Conservation (phyloP, 257 asterid genomes). For the Nicotiana benthamiana region DNA sequence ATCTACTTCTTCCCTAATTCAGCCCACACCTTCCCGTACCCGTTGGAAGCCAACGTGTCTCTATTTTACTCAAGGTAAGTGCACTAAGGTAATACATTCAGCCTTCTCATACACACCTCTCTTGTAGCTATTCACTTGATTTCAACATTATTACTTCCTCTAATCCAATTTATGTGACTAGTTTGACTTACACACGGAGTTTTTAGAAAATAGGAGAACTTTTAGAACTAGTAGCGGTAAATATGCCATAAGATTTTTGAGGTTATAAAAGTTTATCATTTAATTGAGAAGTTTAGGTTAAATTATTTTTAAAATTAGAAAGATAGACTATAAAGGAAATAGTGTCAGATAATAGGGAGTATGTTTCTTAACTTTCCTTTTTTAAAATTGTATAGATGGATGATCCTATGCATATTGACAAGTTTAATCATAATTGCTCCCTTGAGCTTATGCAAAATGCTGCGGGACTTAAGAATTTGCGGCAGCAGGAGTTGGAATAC, state of each 20-base stretch:
- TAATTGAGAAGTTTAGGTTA: too few species aligned
- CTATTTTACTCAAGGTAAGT: conserved; percentile 69
- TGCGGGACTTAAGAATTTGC: conserved; percentile 21
- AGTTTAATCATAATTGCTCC: conserved; percentile 60
- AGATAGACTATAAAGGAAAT: too few species aligned
- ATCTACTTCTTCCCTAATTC: conserved; percentile 27
- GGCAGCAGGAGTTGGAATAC: conserved; percentile 59
- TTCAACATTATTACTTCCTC: background rate
- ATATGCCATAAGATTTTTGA: too few species aligned
- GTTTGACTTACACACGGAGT: too few species aligned
- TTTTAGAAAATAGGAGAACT: too few species aligned
- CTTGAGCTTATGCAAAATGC: conserved; percentile 28
- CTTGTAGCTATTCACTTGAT: background rate
- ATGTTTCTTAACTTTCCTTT: background rate
- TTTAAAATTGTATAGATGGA: conserved; percentile 41
- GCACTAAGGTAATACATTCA: conserved; percentile 59
- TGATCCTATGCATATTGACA: conserved; percentile 56
- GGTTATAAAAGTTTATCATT: too few species aligned
- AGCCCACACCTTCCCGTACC: conserved; percentile 12
- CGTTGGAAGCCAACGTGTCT: conserved; percentile 86
- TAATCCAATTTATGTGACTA: too few species aligned
- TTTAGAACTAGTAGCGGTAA: too few species aligned
- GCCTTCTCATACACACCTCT: background rate
- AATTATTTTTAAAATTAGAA: too few species aligned
- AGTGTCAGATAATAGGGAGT: too few species aligned